Evolutionary conservation across 1,284 basidiomycete genomes (phyloP).

Genomic region (Pseudozyma hubeiensis): DNA sequence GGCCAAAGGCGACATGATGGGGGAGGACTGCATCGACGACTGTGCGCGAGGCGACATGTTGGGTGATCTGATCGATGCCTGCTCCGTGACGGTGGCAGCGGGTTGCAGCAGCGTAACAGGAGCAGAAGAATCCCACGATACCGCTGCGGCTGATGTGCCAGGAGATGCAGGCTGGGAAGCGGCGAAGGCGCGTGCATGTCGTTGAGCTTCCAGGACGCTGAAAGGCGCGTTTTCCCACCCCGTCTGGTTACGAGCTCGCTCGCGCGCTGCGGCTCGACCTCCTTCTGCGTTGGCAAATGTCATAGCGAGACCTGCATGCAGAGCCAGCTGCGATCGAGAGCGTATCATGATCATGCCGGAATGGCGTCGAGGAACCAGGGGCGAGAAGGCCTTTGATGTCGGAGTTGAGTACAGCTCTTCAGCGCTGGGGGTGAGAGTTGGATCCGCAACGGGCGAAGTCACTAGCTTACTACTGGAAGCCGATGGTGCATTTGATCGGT

Average conservation of each 20-base stretch:
- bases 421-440: slow-evolving; percentile 30
- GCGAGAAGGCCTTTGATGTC: slow-evolving; percentile 11
- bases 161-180: slow-evolving; percentile 50
- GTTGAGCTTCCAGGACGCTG: slow-evolving; percentile 55
- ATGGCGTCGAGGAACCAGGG: slow-evolving; percentile 50
- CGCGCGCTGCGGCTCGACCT: slow-evolving; percentile 59
- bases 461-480: not conserved
- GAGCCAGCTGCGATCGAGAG: slow-evolving; percentile 53
- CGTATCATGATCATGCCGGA: slow-evolving; percentile 58
- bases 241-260: slow-evolving; percentile 46
- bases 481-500: slow-evolving; percentile 2
- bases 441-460: slow-evolving; percentile 5
- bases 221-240: slow-evolving; percentile 58
- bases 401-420: slow-evolving; percentile 37
- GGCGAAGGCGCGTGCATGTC: slow-evolving; percentile 29
- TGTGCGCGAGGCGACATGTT: slow-evolving; percentile 5
- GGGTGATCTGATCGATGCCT: slow-evolving; percentile 8
- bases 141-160: slow-evolving; percentile 11
- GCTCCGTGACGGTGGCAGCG: slow-evolving; percentile 22
- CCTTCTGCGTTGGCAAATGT: slow-evolving; percentile 47
- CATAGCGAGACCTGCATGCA: slow-evolving; percentile 47
- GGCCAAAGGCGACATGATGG: slow-evolving; percentile 10
- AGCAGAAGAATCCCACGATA: slow-evolving; percentile 29
- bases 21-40: slow-evolving; percentile 19
- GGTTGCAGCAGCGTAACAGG: slow-evolving; percentile 19